A percentile compares a stretch with the other conserved stretches of the same genome.
phyloP scores from a whole-genome alignment of 176 grass and related monocot species.

The Oryza punctata region DNA sequence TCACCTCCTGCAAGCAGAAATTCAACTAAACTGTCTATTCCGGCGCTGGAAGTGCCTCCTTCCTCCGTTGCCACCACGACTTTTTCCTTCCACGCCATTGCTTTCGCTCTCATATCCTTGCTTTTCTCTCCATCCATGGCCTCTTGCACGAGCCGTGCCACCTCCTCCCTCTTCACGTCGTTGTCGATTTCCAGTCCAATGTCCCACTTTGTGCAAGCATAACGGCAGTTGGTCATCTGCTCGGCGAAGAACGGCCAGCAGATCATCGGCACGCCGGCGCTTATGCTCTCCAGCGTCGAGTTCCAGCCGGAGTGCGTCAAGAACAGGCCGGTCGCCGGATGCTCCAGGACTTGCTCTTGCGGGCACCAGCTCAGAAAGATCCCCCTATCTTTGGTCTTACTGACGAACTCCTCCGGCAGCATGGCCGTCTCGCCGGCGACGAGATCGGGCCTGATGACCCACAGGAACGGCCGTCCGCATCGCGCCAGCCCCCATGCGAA shows the following conservation, averaged over 20 bases:
- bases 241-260: conserved; percentile 90
- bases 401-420: conserved; percentile 57
- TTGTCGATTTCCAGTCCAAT: conserved; percentile 74
- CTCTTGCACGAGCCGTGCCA: conserved; percentile 56
- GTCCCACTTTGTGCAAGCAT: conserved; percentile 65
- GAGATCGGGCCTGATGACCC: conserved; percentile 74
- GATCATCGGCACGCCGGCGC: conserved; percentile 70
- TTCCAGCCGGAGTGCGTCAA: conserved; percentile 84
- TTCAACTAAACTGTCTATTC: conserved; percentile 32
- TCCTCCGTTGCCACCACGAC: conserved; percentile 35
- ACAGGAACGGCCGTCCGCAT: conserved; percentile 63
- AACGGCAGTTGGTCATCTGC: conserved; percentile 75
- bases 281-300: conserved; percentile 67
- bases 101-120: conserved; percentile 53
- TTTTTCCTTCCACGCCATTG: conserved; percentile 51
- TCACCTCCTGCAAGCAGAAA: conserved; percentile 40
- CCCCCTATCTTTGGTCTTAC: conserved; percentile 39
- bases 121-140: conserved; percentile 61
- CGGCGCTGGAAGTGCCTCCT: conserved; percentile 30
- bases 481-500: conserved; percentile 84
- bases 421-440: conserved; percentile 55
- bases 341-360: conserved; percentile 65
- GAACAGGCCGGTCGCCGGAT: conserved; percentile 61
- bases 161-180: conserved; percentile 61
- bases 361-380: conserved; percentile 60